Evolutionary conservation across 2,329 filamentous ascomycete species (phyloP).

Genomic region (Cladosporium velox): DNA sequence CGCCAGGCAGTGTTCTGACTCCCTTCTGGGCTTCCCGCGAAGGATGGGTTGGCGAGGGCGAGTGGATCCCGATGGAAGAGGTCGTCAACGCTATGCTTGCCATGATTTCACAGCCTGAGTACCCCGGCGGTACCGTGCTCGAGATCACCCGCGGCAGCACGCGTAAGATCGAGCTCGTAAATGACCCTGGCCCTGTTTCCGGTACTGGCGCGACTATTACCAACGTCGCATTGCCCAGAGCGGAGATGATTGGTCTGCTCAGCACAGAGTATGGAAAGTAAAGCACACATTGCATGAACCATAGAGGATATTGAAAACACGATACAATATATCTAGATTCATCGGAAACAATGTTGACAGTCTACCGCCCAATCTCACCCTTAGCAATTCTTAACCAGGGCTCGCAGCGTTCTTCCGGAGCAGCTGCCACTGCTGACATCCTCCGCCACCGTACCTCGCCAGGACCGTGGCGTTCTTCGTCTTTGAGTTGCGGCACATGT

Average conservation of each 20-base stretch:
- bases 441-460: background rate
- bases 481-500: conserved; percentile 11
- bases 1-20: conserved; percentile 60
- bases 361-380: background rate
- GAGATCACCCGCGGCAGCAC: conserved; percentile 16
- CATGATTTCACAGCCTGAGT: conserved; percentile 20
- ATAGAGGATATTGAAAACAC: background rate
- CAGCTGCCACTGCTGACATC: conserved; percentile 1
- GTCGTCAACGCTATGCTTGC: conserved; percentile 23
- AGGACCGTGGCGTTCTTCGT: conserved; percentile 6
- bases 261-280: conserved; percentile 15
- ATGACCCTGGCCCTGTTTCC: conserved; percentile 7
- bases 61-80: conserved; percentile 21
- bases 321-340: background rate
- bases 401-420: background rate
- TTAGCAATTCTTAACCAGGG: background rate
- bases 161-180: conserved; percentile 16
- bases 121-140: conserved; percentile 19
- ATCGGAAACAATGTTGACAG: background rate
- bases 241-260: conserved; percentile 16
- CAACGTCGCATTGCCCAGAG: conserved; percentile 7
- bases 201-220: conserved; percentile 17
- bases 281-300: background rate
- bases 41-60: conserved; percentile 12
- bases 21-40: conserved; percentile 20